Evolutionary conservation across 1,284 basidiomycete genomes (phyloP).

Genomic region (Coniophora puteana): DNA sequence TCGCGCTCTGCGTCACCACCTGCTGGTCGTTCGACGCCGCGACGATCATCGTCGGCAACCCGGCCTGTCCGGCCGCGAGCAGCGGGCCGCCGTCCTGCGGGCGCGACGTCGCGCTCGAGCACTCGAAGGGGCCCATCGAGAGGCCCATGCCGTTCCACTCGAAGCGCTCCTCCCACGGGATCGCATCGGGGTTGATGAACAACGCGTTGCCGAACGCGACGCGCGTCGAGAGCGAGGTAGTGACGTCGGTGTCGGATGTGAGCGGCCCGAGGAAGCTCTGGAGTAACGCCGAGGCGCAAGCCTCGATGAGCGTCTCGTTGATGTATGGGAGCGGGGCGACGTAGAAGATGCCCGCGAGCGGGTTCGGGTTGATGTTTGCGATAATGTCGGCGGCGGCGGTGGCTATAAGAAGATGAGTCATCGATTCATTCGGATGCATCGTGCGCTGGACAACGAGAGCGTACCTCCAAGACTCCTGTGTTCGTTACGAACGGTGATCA

Average conservation of each 20-base stretch:
- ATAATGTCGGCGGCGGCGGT: background rate
- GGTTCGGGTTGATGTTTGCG: background rate
- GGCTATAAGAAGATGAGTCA: background rate
- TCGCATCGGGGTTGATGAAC: background rate
- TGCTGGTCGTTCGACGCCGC: background rate
- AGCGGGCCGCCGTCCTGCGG: background rate
- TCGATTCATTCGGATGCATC: background rate
- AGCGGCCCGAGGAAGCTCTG: background rate
- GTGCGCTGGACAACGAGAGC: background rate
- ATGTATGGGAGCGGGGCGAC: background rate
- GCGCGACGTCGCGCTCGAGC: too few relatives aligned
- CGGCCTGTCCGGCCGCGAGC: background rate
- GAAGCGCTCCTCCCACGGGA: background rate
- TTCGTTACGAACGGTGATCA: too few relatives aligned
- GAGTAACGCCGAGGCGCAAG: background rate
- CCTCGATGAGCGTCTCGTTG: background rate
- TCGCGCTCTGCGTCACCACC: too few relatives aligned
- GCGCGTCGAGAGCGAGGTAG: background rate
- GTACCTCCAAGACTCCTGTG: slow-evolving; percentile 15
- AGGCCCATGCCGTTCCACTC: background rate
- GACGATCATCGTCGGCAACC: background rate
- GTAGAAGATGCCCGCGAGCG: background rate
- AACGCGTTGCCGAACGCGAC: background rate
- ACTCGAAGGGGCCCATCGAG: too few relatives aligned
- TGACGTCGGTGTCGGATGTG: background rate